These are phyloP conservation scores for Aspergillus carlsbadensis DNA, from an alignment of 495 filamentous ascomycete genomes.

Conservation along the genomic window DNA sequence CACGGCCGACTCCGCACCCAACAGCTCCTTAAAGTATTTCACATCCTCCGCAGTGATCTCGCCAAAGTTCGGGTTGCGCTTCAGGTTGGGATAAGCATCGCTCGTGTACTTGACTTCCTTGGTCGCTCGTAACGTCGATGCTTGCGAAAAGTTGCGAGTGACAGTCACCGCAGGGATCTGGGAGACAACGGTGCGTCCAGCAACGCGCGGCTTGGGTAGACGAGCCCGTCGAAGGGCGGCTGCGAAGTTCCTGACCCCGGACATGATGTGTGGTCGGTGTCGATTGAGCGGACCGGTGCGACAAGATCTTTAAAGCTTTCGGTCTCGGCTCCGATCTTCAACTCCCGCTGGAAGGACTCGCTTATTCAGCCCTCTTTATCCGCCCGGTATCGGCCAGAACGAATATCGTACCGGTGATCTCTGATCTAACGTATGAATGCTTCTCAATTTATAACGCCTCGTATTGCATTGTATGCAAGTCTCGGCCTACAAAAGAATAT, in stretches of 20 bases:
- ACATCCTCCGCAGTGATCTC: constrained; percentile 75
- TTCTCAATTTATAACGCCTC: neutral
- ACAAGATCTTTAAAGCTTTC: constrained; percentile 4
- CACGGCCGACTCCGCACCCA: constrained; percentile 75
- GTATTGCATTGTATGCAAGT: too few relatives aligned
- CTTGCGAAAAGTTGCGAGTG: constrained; percentile 36
- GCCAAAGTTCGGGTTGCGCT: constrained; percentile 71
- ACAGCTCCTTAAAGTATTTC: constrained; percentile 68
- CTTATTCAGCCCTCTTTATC: constrained; percentile 3
- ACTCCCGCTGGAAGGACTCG: constrained; percentile 1
- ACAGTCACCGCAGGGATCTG: constrained; percentile 22
- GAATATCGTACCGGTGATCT: neutral
- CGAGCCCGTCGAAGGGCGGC: constrained; percentile 41
- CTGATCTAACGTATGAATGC: neutral
- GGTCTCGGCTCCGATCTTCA: neutral
- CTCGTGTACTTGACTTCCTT: constrained; percentile 73
- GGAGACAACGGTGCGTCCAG: constrained; percentile 23
- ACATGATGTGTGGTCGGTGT: constrained; percentile 31
- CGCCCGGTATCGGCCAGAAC: constrained; percentile 3
- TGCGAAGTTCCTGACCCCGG: constrained; percentile 37
- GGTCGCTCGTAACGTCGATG: constrained; percentile 29
- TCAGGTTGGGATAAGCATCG: constrained; percentile 78
- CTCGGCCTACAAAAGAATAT: neutral
- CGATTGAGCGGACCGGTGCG: constrained; percentile 4
- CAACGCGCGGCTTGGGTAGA: constrained; percentile 33